These are phyloP conservation scores for Bonnemaisonia californica DNA, from an alignment of 31 red algal genomes.

Conservation along the genomic window DNA sequence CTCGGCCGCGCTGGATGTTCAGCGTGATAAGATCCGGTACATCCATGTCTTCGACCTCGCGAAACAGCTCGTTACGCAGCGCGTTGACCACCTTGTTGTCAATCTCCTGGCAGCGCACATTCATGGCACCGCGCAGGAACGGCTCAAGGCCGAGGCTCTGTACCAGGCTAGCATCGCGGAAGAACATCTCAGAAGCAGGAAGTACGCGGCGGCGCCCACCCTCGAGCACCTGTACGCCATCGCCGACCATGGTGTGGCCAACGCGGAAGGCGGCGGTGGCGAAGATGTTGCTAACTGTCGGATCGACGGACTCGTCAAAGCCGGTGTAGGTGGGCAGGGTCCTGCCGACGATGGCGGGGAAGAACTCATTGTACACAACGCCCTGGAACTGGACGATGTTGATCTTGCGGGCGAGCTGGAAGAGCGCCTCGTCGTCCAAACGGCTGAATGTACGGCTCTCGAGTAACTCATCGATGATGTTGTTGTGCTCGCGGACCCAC, in stretches of 20 bases:
- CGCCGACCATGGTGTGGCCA: not conserved
- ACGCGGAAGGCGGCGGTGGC: not conserved
- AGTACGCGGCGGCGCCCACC: not conserved
- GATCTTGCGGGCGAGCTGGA: slow-evolving; percentile 2
- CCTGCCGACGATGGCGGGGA: slow-evolving; percentile 9
- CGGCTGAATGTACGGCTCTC: not conserved
- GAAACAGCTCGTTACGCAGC: slow-evolving; percentile 13
- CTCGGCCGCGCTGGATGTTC: slow-evolving; percentile 1
- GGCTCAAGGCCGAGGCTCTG: not conserved
- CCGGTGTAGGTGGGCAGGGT: not conserved
- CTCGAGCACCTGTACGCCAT: not conserved
- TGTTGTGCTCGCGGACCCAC: slow-evolving; percentile 33
- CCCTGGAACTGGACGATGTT: not conserved
- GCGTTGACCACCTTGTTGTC: slow-evolving; percentile 18
- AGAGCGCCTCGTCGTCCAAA: not conserved
- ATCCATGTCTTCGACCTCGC: not conserved
- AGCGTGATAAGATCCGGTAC: not conserved
- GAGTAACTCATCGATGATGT: not conserved
- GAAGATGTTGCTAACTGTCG: not conserved
- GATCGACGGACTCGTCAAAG: not conserved
- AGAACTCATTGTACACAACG: slow-evolving; percentile 10
- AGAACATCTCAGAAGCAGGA: not conserved
- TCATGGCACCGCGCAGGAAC: not conserved
- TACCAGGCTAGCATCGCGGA: not conserved
- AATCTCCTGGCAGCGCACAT: slow-evolving; percentile 6